Percentiles rank a stretch among this genome's conserved stretches.
These are phyloP conservation scores for Lentinula guzmanii DNA, from an alignment of 768 basidiomycete species.

Conservation along the genomic window DNA sequence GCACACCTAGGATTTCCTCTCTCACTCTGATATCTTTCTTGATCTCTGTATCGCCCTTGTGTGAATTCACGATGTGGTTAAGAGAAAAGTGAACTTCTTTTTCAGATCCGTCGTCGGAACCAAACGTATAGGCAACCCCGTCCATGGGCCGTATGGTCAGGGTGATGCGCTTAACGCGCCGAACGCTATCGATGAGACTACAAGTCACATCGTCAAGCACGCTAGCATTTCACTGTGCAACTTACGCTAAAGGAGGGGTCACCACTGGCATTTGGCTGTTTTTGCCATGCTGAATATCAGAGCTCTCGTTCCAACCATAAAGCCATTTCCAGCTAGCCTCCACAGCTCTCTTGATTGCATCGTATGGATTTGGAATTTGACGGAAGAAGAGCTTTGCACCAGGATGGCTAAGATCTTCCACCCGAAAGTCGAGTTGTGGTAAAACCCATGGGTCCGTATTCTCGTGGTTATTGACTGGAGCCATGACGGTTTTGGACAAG, in stretches of 20 bases:
- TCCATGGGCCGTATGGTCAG: slow-evolving; percentile 62
- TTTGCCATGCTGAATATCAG: slow-evolving; percentile 25
- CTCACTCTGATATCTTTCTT: slow-evolving; percentile 30
- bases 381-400: slow-evolving; percentile 53
- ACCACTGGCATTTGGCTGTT: slow-evolving; percentile 20
- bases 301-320: slow-evolving; percentile 22
- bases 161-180: slow-evolving; percentile 46
- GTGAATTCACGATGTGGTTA: slow-evolving; percentile 47
- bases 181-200: neutral
- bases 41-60: slow-evolving; percentile 44
- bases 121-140: slow-evolving; percentile 66
- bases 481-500: neutral
- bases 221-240: neutral
- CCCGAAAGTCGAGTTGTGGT: slow-evolving; percentile 47
- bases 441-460: slow-evolving; percentile 33
- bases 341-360: slow-evolving; percentile 35
- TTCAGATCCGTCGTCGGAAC: slow-evolving; percentile 32
- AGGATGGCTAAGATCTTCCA: slow-evolving; percentile 55
- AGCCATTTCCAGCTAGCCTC: slow-evolving; percentile 43
- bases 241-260: slow-evolving; percentile 1
- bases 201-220: neutral
- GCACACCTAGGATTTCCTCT: slow-evolving; percentile 66
- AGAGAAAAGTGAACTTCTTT: slow-evolving; percentile 77
- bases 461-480: neutral
- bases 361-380: slow-evolving; percentile 35